Conservation (phyloP, 306 rosid species). For the Bauhinia variegata region DNA sequence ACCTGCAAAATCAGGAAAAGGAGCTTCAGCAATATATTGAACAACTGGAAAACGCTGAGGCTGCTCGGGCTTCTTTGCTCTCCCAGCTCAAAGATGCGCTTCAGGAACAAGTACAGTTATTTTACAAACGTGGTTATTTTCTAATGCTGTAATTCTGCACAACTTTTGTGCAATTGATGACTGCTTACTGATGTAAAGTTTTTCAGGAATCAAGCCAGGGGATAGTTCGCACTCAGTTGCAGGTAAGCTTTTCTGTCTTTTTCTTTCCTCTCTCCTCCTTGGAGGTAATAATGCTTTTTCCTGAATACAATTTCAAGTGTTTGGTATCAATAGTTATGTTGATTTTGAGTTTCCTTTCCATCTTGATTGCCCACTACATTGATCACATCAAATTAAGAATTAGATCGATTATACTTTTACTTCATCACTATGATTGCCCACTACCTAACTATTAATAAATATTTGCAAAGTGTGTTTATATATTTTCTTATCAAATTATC, state of each 20-base stretch:
- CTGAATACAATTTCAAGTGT: background rate
- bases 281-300: slow-evolving; percentile 9
- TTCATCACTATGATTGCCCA: background rate
- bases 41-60: slow-evolving; percentile 63
- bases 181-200: slow-evolving; percentile 35
- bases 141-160: background rate
- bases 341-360: slow-evolving; percentile 13
- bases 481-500: background rate
- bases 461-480: background rate
- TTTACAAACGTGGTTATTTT: slow-evolving; percentile 23
- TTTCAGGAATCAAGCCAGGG: slow-evolving; percentile 84
- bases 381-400: slow-evolving; percentile 19
- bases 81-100: slow-evolving; percentile 77
- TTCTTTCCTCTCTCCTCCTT: slow-evolving; percentile 5
- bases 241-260: slow-evolving; percentile 56
- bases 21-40: slow-evolving; percentile 59
- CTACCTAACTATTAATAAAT: slow-evolving; percentile 1
- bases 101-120: slow-evolving; percentile 69
- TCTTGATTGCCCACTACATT: slow-evolving; percentile 7
- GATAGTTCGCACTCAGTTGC: slow-evolving; percentile 65
- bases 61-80: slow-evolving; percentile 70
- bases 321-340: slow-evolving; percentile 16
- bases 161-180: slow-evolving; percentile 20
- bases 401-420: slow-evolving; percentile 9
- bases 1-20: slow-evolving; percentile 71